phyloP scores from a whole-genome alignment of 2,329 filamentous ascomycete species.

The Fusarium sp. region DNA sequence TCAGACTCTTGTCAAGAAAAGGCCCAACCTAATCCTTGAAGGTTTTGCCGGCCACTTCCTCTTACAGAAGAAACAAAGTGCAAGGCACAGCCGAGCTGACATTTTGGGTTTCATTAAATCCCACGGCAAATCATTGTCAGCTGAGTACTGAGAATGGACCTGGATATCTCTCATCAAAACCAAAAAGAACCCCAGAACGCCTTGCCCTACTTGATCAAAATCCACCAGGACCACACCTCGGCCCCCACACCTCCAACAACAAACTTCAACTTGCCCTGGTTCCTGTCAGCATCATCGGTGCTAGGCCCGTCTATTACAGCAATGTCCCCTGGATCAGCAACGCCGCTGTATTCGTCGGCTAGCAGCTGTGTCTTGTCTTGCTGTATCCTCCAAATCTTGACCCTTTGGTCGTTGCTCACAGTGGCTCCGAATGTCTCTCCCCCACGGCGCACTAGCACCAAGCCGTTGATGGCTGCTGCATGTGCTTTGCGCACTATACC shows the following conservation, averaged over 20 bases:
- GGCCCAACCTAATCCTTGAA: background rate
- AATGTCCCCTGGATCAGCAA: conserved; percentile 67
- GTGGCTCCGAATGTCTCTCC: conserved; percentile 51
- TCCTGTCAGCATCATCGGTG: background rate
- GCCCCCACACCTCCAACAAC: conserved; percentile 39
- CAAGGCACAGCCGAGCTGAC: conserved; percentile 1
- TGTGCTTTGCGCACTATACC: conserved; percentile 65
- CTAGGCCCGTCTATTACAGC: conserved; percentile 6
- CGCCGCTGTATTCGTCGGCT: conserved; percentile 66
- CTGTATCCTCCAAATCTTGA: conserved; percentile 63
- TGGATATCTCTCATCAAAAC: conserved; percentile 7
- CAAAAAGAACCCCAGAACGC: conserved; percentile 1
- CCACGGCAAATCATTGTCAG: background rate
- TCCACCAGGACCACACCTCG: conserved; percentile 39
- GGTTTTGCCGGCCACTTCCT: background rate
- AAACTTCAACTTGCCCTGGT: conserved; percentile 13
- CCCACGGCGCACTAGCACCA: conserved; percentile 50
- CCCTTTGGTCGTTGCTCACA: conserved; percentile 69
- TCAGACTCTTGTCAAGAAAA: background rate
- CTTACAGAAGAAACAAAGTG: background rate
- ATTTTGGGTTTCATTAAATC: background rate
- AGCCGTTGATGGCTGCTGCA: conserved; percentile 75
- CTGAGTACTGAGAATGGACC: background rate
- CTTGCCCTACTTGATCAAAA: background rate
- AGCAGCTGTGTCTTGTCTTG: conserved; percentile 51